Evolutionary conservation across 1,284 basidiomycete species (phyloP), one percentile per base, ranked within the genome.

Genomic region (Trichosporon inkin): DNA sequence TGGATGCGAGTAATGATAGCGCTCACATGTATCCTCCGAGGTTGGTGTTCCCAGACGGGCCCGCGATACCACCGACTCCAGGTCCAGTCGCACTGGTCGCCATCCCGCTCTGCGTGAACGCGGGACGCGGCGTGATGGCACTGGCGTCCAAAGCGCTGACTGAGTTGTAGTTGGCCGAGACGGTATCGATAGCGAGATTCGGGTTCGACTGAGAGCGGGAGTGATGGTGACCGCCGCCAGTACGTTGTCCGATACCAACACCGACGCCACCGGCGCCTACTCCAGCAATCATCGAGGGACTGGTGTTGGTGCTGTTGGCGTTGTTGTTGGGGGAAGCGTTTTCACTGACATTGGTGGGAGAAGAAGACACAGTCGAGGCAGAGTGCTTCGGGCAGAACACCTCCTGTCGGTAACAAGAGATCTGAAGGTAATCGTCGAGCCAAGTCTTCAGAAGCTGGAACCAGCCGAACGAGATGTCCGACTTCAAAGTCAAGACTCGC

Each of bases 361-460:
- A 17, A n/a, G 40, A 7, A 16, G 34, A 22, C 38, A 22, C 38
- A 10, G 44, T 16, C 3, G 39, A 32, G 17, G 19, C 10, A 22
- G 37, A 38, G 32, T 53, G 7, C 16, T 20, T 28, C 49, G 57
- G 14, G 65, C 68, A 32, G 14, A 72, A 64, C 7, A 66, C 68
- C 14, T 64, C 64, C 37, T 68, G 68, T 28, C 74, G 72, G 13
- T 68, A 54, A 11, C 67, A 64, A 16, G 62, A 53, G 40, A 77
- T 63, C 17, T 67, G 60, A 35, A 74, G 64, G 53, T 69, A 75
- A 57, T 77, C 75, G 61, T 76, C 75, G 40, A 73, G 65, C 69
- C 70, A 76, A 2, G 72, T 73, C 58, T 77, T 77, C 63, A 77
- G 34, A 6, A 77, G 67, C 57, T 76, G 75, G 65, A 75, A 76